Base-by-base conservation (phyloP, 1,284 basidiomycete genomes). In the Tilletia walkeri region DNA sequence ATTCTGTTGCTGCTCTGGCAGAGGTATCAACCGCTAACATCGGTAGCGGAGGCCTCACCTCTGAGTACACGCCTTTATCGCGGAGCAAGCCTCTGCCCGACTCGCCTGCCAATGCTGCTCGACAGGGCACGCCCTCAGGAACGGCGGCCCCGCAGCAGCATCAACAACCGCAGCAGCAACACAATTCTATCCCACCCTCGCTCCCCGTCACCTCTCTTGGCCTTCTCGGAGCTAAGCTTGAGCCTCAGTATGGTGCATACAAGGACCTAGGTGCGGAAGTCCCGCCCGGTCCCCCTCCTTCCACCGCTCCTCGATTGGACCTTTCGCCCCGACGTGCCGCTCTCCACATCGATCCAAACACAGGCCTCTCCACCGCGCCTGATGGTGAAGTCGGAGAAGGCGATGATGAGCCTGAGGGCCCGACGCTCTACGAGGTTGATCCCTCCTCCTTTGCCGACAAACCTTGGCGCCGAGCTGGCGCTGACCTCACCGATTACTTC, bases 401-500 rank as follows among this genome's bases (percentile, higher is more conserved):
- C 6, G 79, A 54, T 9, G 59, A 63, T 6, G 59, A 63, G 38
- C 59, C 85, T 50, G 91, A 92, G 72, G 92, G 91, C 7, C 89
- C 91, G 38, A 90, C 91, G 6, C 92, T 97, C 67, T 90, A 94
- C 65, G 94, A 98, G 73, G 88, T 95, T 59, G 95, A 99, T 84
- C 83, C 97, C 66, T 88, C 87, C 34, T 88, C 90, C 30, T 87
- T 98, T 84, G 76, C 82, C 12, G 86, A 91, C 30, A 95, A 96
- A 83, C 91, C 92, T 2, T 99, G 96, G 96, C 87, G 95, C 71
- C 86, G 91, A 69, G 92, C 95, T 9, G 96, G 96, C 18, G 90
- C 93, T 6, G 94, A 98, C 85, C 87, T 98, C 70, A 92, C 92
- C 77, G 95, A 98, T 85, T 99, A 93, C 91, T 99, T 99, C 86